Conservation (phyloP, 2,329 filamentous ascomycete genomes). For the Tolypocladium amazonense region DNA sequence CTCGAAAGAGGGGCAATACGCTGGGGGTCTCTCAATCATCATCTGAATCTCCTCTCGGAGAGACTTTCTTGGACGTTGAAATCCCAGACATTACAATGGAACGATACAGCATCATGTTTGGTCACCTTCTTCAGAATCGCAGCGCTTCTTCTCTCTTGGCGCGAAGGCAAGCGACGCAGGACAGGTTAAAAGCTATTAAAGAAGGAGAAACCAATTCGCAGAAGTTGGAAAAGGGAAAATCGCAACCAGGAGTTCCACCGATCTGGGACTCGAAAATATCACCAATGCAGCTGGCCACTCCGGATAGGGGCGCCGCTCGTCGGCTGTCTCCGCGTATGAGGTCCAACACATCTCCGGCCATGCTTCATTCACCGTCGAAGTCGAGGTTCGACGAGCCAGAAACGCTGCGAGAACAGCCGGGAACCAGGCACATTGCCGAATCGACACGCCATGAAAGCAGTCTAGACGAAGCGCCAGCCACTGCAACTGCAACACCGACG, state of each 20-base stretch:
- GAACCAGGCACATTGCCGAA: conserved; percentile 1
- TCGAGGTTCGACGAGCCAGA: conserved; percentile 18
- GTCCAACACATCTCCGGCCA: conserved; percentile 45
- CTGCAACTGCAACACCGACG: not conserved
- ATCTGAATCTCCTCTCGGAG: conserved; percentile 2
- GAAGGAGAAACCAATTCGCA: conserved; percentile 22
- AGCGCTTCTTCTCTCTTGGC: conserved; percentile 31
- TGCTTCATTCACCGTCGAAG: conserved; percentile 31
- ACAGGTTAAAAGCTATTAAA: conserved; percentile 37
- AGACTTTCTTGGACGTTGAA: conserved; percentile 55
- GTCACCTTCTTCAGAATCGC: conserved; percentile 50
- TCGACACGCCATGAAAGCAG: not conserved
- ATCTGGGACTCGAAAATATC: conserved; percentile 26
- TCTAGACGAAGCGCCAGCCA: not conserved
- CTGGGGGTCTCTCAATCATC: not conserved
- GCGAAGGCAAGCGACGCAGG: conserved; percentile 47
- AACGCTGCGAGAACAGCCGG: not conserved
- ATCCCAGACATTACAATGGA: conserved; percentile 77
- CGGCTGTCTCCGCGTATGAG: conserved; percentile 30
- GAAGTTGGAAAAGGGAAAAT: conserved; percentile 13
- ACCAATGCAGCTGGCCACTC: conserved; percentile 21
- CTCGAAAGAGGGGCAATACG: not conserved
- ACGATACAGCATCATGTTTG: conserved; percentile 91
- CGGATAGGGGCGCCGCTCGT: conserved; percentile 1
- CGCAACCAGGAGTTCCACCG: conserved; percentile 22